Base-by-base conservation (phyloP, 345 rosid genomes). In the Clausena lansium region DNA sequence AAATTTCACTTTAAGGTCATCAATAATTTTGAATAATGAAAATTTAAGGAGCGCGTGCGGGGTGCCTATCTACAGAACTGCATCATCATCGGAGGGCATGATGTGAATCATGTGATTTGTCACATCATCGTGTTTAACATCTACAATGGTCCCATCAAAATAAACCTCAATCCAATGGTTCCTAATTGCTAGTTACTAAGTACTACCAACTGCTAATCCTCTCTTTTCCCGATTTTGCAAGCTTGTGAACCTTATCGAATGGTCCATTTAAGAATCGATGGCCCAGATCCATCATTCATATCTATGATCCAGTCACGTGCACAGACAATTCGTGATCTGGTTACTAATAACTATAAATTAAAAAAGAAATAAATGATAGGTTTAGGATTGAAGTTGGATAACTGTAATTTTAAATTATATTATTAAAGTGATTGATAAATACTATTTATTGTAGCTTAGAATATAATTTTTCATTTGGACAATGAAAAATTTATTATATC, bases 261-360 rank as follows among this genome's bases (percentile, higher is more conserved):
- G 80, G 75, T 89, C 91, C 86, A 81, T 87, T 59, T 11, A 5
- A 32, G 11, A 41, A n/a, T 82, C 66, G 66, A 75, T 67, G 84
- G 85, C 86, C 86, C 89, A 80, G 83, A 80, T 82, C 87, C 84
- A 81, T 72, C 73, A 81, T 79, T 73, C 79, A 78, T 67, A 74
- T 77, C 35, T 2, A 76, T 77, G 58, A 74, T 75, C 35, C 2
- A 76, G 64, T 76, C 79, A 76, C 91, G 91, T 84, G 89, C 92
- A 87, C 70, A 67, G 73, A 79, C 74, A 61, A 85, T 82, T 78
- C 87, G 80, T 83, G 85, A 86, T 82, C 81, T 50, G 52, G 41
- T 50, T 54, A 61, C 39, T 36, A 71, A 61, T 52, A 36, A 71
- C 24, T 55, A 47, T 24, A 5, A 20, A 13, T 30, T 22, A 55